Conservation (phyloP, 352 stramenopile genomes). For the Phytopythium vexans region DNA sequence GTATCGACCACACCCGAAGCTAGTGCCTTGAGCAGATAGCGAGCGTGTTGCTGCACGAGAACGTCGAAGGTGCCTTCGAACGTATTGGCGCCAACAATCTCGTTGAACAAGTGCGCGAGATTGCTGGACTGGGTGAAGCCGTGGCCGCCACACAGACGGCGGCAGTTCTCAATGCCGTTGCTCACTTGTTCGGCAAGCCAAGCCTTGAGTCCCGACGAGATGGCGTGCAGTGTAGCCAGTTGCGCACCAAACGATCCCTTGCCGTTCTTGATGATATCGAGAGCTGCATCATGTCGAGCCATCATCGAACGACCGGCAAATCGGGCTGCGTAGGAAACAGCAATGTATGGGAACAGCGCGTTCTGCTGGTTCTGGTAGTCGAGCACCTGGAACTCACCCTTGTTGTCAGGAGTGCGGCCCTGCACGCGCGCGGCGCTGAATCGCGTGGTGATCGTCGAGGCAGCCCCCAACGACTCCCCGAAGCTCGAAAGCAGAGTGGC, state of each 20-base stretch:
- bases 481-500: too few species aligned
- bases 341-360: slow-evolving; percentile 36
- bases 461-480: slow-evolving; percentile 14
- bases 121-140: slow-evolving; percentile 36
- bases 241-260: slow-evolving; percentile 29
- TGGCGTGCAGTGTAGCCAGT: slow-evolving; percentile 49
- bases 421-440: slow-evolving; percentile 53
- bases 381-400: slow-evolving; percentile 53
- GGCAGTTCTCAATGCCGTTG: slow-evolving; percentile 45
- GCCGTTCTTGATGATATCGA: slow-evolving; percentile 36
- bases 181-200: slow-evolving; percentile 38
- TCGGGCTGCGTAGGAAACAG: slow-evolving; percentile 39
- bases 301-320: slow-evolving; percentile 31
- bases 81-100: slow-evolving; percentile 42
- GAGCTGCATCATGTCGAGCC: slow-evolving; percentile 30
- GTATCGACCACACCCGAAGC: too few species aligned
- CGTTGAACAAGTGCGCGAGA: slow-evolving; percentile 22
- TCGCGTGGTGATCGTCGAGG: slow-evolving; percentile 41
- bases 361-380: slow-evolving; percentile 62
- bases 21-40: slow-evolving; percentile 23
- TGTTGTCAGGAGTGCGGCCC: slow-evolving; percentile 31
- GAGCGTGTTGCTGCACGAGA: slow-evolving; percentile 62
- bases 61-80: slow-evolving; percentile 75
- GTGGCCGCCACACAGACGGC: slow-evolving; percentile 46
- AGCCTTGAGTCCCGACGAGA: slow-evolving; percentile 52